Conservation (phyloP, 768 basidiomycete genomes). For the Trametes gibbosa region DNA sequence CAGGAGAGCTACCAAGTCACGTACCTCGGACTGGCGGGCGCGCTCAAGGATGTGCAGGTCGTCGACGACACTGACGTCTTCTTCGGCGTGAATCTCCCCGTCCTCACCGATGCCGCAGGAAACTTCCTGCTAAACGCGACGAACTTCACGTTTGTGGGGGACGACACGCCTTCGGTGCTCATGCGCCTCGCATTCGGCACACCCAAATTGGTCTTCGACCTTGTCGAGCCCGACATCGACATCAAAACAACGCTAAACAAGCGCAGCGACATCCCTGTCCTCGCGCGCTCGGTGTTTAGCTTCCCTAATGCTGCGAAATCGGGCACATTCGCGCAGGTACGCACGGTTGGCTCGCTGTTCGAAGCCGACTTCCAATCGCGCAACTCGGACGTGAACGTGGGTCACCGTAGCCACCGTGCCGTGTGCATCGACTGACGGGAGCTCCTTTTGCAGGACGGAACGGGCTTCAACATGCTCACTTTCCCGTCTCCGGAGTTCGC, state of each 20-base stretch:
- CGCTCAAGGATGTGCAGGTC: conserved; percentile 48
- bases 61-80: conserved; percentile 49
- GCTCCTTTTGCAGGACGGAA: conserved; percentile 25
- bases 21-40: conserved; percentile 44
- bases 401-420: background rate
- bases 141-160: conserved; percentile 47
- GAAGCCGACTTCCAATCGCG: conserved; percentile 48
- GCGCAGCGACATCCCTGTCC: conserved; percentile 22
- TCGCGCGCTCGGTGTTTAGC: conserved; percentile 31
- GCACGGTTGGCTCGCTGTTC: conserved; percentile 45
- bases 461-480: conserved; percentile 30
- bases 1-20: conserved; percentile 40
- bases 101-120: conserved; percentile 40
- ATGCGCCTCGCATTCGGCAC: conserved; percentile 49
- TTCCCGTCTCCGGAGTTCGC: conserved; percentile 30
- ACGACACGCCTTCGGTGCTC: conserved; percentile 40
- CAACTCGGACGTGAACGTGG: conserved; percentile 36
- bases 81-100: conserved; percentile 46
- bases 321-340: conserved; percentile 38
- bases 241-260: conserved; percentile 40
- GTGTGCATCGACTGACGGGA: background rate
- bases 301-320: conserved; percentile 35
- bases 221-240: conserved; percentile 43
- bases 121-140: conserved; percentile 38
- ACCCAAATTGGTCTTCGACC: conserved; percentile 43